A percentile compares a stretch with the other conserved stretches of the same genome.
phyloP scores from a whole-genome alignment of 345 rosid species.

The Sonneratia alba region DNA sequence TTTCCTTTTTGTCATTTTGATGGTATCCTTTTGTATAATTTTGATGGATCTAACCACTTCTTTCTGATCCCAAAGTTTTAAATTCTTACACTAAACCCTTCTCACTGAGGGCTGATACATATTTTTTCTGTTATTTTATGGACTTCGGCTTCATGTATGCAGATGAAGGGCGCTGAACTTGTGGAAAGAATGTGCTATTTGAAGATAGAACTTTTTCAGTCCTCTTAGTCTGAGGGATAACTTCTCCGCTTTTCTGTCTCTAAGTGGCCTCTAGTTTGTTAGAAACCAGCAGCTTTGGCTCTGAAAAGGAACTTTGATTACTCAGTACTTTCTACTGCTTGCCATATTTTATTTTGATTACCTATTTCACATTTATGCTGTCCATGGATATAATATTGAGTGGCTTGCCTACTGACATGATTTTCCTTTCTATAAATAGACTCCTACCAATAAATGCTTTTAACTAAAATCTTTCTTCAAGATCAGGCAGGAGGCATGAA shows the following conservation, averaged over 20 bases:
- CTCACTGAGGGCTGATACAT: neutral
- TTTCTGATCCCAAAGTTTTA: neutral
- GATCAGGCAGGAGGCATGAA: neutral
- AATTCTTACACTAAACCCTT: neutral
- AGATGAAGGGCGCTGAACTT: constrained; percentile 50
- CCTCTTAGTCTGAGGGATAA: no score
- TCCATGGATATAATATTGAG: neutral
- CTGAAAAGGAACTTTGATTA: neutral
- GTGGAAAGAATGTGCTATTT: constrained; percentile 26
- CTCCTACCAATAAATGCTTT: neutral
- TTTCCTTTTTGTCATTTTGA: neutral
- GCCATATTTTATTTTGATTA: neutral
- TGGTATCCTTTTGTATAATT: neutral
- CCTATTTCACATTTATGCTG: neutral
- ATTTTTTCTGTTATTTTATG: constrained; percentile 12
- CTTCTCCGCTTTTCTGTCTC: no score
- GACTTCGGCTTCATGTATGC: constrained; percentile 42
- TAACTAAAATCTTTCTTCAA: neutral
- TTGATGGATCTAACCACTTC: neutral
- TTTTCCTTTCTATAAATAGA: neutral
- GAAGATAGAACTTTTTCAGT: constrained; percentile 9
- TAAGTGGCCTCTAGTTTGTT: no score
- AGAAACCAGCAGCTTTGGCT: neutral
- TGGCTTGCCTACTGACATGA: neutral
- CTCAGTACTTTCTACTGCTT: neutral